These are phyloP conservation scores for Tulasnella sp. DNA, from an alignment of 768 basidiomycete genomes.

Conservation along the genomic window DNA sequence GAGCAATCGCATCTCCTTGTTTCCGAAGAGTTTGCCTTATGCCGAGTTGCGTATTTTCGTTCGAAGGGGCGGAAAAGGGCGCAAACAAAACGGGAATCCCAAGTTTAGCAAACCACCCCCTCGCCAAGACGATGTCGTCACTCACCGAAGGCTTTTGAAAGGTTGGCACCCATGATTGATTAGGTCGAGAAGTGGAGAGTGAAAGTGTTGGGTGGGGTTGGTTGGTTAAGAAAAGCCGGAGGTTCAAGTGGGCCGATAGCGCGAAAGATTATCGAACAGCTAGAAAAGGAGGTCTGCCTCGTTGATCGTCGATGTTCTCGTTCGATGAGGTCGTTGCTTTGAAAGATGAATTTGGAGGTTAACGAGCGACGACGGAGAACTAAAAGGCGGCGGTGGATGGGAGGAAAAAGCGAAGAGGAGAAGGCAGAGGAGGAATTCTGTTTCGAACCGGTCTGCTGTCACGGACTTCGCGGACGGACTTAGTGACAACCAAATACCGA, in stretches of 20 bases:
- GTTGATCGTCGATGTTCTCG: conserved; percentile 13
- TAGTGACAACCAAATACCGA: too few species aligned
- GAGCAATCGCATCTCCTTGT: conserved; percentile 38
- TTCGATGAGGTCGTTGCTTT: conserved; percentile 6
- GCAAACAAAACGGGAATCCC: conserved; percentile 1
- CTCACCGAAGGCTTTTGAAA: conserved; percentile 39
- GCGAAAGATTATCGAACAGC: conserved; percentile 12
- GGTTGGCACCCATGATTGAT: conserved; percentile 37
- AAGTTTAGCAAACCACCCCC: neutral
- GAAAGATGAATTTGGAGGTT: neutral
- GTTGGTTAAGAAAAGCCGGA: neutral
- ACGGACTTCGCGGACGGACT: too few species aligned
- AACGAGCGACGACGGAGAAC: conserved; percentile 25
- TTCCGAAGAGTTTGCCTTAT: conserved; percentile 36
- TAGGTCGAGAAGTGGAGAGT: neutral
- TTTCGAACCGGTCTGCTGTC: too few species aligned
- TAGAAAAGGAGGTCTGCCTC: neutral
- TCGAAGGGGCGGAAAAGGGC: neutral
- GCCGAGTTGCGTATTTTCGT: neutral
- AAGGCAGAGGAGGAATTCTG: too few species aligned
- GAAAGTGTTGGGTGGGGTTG: neutral
- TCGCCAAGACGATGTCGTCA: conserved; percentile 2
- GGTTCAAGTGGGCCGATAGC: neutral
- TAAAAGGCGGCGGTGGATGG: conserved; percentile 12
- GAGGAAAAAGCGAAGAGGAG: conserved; percentile 1